A percentile compares a stretch with the other conserved stretches of the same genome.
These are phyloP conservation scores for Colletotrichum sublineola DNA, from an alignment of 2,329 filamentous ascomycete genomes.

Conservation along the genomic window DNA sequence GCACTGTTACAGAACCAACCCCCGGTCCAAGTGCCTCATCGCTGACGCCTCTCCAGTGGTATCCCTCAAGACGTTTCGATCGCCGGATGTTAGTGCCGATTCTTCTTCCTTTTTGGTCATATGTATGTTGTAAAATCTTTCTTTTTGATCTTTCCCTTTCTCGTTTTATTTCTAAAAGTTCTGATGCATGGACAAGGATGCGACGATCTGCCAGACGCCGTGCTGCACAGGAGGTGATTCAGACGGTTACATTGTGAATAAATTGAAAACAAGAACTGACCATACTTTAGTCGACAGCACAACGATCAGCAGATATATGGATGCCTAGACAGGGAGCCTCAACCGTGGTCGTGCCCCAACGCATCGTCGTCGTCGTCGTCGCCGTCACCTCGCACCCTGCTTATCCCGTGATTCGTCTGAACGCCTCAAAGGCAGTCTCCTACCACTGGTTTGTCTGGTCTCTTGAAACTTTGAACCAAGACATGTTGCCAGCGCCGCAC, in stretches of 20 bases:
- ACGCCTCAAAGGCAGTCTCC: not conserved
- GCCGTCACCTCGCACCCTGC: too few species aligned
- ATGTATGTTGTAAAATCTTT: too few species aligned
- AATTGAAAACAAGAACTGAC: not conserved
- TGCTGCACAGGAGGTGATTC: not conserved
- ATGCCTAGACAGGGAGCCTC: not conserved
- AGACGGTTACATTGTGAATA: not conserved
- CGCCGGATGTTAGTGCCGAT: not conserved
- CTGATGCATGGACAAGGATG: conserved; percentile 9
- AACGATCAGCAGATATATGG: not conserved
- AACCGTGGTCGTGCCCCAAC: not conserved
- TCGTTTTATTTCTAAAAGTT: not conserved
- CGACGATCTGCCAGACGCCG: not conserved
- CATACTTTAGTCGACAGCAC: not conserved
- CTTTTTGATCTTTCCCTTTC: not conserved
- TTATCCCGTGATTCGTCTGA: conserved; percentile 3
- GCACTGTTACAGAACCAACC: conserved; percentile 29
- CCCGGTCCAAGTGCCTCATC: conserved; percentile 29
- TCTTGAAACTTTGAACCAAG: not conserved
- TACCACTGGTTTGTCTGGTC: conserved; percentile 16
- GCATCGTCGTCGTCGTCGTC: not conserved
- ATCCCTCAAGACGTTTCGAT: not conserved
- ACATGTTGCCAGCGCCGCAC: conserved; percentile 11
- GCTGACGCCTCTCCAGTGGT: not conserved
- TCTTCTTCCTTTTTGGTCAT: not conserved